Base-by-base conservation (phyloP, 2,329 filamentous ascomycete genomes). In the Apiospora aurea region DNA sequence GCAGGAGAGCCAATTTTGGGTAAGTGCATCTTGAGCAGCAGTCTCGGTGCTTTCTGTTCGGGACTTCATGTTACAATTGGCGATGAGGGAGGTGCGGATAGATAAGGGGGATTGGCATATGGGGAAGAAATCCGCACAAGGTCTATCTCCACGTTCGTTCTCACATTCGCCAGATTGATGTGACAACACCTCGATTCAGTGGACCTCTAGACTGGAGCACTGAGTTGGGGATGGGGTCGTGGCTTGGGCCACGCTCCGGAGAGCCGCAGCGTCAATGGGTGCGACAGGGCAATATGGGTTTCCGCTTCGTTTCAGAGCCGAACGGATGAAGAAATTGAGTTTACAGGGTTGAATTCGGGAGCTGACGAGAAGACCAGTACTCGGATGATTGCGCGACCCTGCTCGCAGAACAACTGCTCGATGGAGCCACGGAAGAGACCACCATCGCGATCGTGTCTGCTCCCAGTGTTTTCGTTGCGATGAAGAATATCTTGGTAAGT, bases 1-100 rank as follows among this genome's bases (percentile, higher is more conserved):
- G 94, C 94, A 95, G 78, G 89, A 92, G 78, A 92, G 89, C 74
- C 93, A 96, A 82, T 96, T 96, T 78, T 96, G 94, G 93, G 91
- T 93, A 85, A 51, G 85, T 79, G 29, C 8, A 6, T 38, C 34
- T 38, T 47, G 21, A 16, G 11, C n/a, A 21, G 57, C 29, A 3
- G 34, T 70, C n/a, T 72, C 24, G 44, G 46, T 51, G 3, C 16
- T 51, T 69, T 26, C 46, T 8, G 53, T n/a, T 21, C n/a, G n/a
- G n/a, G n/a, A 26, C 21, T 44, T 18, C 14, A 18, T 29, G 18
- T 21, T 11, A 38, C 34, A 44, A 18, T 44, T 13, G 38, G 38
- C 16, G 29, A 18, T n/a, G 64, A 44, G 57, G 10, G 24, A 57
- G n/a, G 24, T 51, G n/a, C 68, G 6, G 29, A n/a, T n/a, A 34